These are phyloP conservation scores for Phytophthora pistaciae DNA, from an alignment of 352 stramenopile genomes.

Conservation along the genomic window DNA sequence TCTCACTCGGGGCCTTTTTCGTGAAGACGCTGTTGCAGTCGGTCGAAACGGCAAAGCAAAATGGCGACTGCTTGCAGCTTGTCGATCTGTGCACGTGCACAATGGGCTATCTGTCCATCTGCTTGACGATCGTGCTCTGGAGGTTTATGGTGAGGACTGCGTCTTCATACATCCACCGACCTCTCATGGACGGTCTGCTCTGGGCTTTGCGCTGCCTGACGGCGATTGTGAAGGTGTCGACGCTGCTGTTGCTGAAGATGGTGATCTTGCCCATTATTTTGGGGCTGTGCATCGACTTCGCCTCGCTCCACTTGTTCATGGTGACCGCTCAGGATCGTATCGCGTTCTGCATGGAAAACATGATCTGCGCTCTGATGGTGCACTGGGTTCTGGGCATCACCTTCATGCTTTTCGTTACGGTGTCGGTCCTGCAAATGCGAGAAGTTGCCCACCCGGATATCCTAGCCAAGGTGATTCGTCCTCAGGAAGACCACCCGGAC, in stretches of 20 bases:
- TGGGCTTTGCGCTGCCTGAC: conserved; percentile 86
- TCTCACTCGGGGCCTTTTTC: conserved; percentile 46
- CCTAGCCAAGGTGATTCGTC: conserved; percentile 87
- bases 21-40: conserved; percentile 65
- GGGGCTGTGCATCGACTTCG: conserved; percentile 94
- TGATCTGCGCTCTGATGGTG: conserved; percentile 94
- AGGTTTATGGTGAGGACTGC: conserved; percentile 86
- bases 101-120: conserved; percentile 86
- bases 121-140: conserved; percentile 87
- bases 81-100: conserved; percentile 85
- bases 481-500: conserved; percentile 97
- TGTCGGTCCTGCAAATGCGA: conserved; percentile 95
- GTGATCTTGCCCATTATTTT: conserved; percentile 95
- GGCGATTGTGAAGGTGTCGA: conserved; percentile 95
- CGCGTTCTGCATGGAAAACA: conserved; percentile 84
- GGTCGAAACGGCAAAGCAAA: conserved; percentile 63
- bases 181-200: conserved; percentile 80
- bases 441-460: conserved; percentile 96
- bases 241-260: conserved; percentile 98
- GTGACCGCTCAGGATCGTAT: conserved; percentile 80
- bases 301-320: conserved; percentile 92
- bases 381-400: conserved; percentile 98
- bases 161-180: conserved; percentile 86
- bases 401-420: conserved; percentile 98
- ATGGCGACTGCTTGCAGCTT: conserved; percentile 86